Base-by-base conservation (phyloP, 352 stramenopile species). In the Phytopythium oedochilum region DNA sequence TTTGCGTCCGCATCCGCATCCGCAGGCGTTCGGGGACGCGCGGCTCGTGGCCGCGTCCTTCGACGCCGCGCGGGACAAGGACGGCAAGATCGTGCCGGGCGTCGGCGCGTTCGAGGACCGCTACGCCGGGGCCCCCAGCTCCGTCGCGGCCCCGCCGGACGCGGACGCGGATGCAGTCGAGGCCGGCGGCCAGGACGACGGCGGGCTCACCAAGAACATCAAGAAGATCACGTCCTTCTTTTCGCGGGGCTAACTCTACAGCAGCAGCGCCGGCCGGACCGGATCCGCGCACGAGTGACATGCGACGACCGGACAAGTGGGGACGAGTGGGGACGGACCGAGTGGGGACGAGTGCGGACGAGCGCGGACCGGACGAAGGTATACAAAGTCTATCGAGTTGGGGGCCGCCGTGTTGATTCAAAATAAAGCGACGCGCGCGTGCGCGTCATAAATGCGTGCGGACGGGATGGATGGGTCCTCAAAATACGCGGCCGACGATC, bases 1-100 rank as follows among this genome's bases (percentile, higher is more conserved):
- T n/a, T n/a, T n/a, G n/a, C n/a, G n/a, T n/a, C n/a, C n/a, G n/a
- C n/a, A n/a, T n/a, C 39, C 15, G 7, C 5, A 8, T 57, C 8
- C 8, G 4, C 28, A 89, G 77, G 57, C 63, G 29, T 94, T 89
- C 60, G 70, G 74, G 22, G 78, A 92, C 42, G 82, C 83, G 23
- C 78, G 76, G 32, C 68, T 94, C 7, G 82, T 94, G 38, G 91
- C 82, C 11, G 84, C 84, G 32, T 83, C 84, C 8, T 94, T 91
- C 36, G 84, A 94, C 53, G 56, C 66, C 9, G 60, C 66, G n/a
- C 78, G 73, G 12, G 80, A 79, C 55, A 71, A 59, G 53, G 72
- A 81, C 23, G 75, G 80, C 3, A 68, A 70, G 57, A 87, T 90
- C 53, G 61, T 94, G 4, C 84, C 84, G 5, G 84, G 84, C 29